Percentiles rank a stretch among this genome's conserved stretches.
These are phyloP conservation scores for Thozetella sp. DNA, from an alignment of 495 filamentous ascomycete genomes.

Conservation along the genomic window DNA sequence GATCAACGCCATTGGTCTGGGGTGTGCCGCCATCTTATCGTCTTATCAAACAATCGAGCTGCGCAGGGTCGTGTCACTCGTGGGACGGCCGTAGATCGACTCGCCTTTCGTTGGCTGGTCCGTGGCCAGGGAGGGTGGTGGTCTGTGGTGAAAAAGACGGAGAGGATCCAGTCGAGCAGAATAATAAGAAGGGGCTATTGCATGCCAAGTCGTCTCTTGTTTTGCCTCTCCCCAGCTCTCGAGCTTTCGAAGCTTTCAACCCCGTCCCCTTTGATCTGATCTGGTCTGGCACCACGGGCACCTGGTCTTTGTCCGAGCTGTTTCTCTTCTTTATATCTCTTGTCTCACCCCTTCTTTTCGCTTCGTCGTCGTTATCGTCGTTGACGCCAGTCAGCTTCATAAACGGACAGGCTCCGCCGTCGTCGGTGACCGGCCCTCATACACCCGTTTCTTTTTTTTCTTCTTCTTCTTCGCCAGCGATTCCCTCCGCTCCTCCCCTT, in stretches of 20 bases:
- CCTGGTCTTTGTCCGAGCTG: conserved; percentile 5
- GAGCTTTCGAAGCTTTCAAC: not conserved
- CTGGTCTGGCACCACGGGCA: not conserved
- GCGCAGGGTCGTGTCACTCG: conserved; percentile 13
- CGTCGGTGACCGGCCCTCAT: no score
- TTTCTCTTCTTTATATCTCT: no score
- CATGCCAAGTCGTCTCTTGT: conserved; percentile 1
- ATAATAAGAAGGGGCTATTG: conserved; percentile 3
- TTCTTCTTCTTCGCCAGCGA: not conserved
- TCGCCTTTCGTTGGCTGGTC: conserved; percentile 12
- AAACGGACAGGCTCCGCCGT: no score
- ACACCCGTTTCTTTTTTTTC: no score
- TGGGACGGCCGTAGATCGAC: conserved; percentile 14
- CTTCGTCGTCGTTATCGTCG: no score
- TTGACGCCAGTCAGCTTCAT: no score
- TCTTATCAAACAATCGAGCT: conserved; percentile 14
- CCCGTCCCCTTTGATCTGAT: not conserved
- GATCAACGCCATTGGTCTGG: conserved; percentile 14
- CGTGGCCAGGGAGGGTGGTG: conserved; percentile 12
- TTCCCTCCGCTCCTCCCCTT: not conserved
- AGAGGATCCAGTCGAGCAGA: not conserved
- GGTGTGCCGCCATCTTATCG: conserved; percentile 13
- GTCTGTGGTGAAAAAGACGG: conserved; percentile 1
- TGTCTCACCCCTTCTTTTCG: no score
- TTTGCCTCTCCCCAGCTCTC: no score